Conservation (phyloP, 306 rosid species). For the Benincasa hispida region DNA sequence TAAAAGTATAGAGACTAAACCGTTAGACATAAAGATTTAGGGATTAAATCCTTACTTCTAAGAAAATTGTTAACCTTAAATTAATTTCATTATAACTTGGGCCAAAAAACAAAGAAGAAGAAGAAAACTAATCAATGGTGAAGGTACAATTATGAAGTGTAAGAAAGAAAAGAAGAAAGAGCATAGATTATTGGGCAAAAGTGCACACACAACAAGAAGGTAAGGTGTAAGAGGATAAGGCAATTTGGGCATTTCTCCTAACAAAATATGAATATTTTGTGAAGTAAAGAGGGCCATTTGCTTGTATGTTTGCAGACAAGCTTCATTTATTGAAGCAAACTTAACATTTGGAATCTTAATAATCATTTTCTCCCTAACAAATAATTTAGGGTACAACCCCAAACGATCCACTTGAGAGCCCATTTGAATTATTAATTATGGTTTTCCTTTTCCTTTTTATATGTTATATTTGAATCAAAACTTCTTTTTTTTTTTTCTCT, state of each 20-base stretch:
- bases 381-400: constrained; percentile 9
- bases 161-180: background rate
- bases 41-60: too few relatives aligned
- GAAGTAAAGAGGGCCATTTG: constrained; percentile 9
- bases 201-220: background rate
- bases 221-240: background rate
- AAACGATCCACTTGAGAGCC: constrained; percentile 9
- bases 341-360: constrained; percentile 26
- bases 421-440: background rate
- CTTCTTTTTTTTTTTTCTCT: too few relatives aligned
- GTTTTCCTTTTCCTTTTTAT: background rate
- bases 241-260: background rate
- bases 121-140: too few relatives aligned
- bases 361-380: constrained; percentile 23
- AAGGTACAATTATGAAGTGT: background rate
- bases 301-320: constrained; percentile 26
- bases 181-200: background rate
- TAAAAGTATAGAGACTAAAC: too few relatives aligned
- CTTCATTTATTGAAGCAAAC: constrained; percentile 27
- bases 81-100: too few relatives aligned
- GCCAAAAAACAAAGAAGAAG: too few relatives aligned
- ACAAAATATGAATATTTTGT: background rate
- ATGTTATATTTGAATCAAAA: background rate
- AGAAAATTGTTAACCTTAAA: too few relatives aligned
- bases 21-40: too few relatives aligned